A percentile compares a stretch with the other conserved stretches of the same genome.
phyloP scores from a whole-genome alignment of 1,139 yeast species.

The Pichia sp. region DNA sequence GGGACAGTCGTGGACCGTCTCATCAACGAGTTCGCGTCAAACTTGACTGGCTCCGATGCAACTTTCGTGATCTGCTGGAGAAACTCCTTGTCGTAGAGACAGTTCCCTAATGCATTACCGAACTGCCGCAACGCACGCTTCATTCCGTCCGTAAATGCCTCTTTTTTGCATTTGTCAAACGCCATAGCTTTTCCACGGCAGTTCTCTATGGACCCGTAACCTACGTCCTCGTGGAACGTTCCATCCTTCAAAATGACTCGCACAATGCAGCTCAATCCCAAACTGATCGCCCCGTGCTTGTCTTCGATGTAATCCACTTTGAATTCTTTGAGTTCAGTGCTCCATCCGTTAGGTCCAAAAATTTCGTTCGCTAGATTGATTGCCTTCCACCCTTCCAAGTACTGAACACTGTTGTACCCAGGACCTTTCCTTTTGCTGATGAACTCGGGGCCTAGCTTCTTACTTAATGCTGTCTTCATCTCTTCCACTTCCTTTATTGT shows the following conservation, averaged over 20 bases:
- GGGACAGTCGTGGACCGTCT: slow-evolving; percentile 28
- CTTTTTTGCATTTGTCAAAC: slow-evolving; percentile 76
- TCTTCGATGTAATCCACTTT: slow-evolving; percentile 72
- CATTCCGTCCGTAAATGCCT: slow-evolving; percentile 76
- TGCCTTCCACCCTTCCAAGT: slow-evolving; percentile 80
- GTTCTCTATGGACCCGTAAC: slow-evolving; percentile 75
- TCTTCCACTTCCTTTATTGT: slow-evolving; percentile 37
- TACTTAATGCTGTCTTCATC: slow-evolving; percentile 46
- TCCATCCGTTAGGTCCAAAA: slow-evolving; percentile 82
- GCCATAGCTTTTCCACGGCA: slow-evolving; percentile 68
- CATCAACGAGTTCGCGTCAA: slow-evolving; percentile 45
- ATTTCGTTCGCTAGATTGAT: slow-evolving; percentile 73
- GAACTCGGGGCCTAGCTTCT: slow-evolving; percentile 84
- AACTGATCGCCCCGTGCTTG: slow-evolving; percentile 49
- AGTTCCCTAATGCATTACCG: slow-evolving; percentile 77
- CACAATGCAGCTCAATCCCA: slow-evolving; percentile 69
- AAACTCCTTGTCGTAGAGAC: slow-evolving; percentile 68
- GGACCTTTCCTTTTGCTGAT: slow-evolving; percentile 79
- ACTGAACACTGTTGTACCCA: slow-evolving; percentile 63
- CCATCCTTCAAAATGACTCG: slow-evolving; percentile 72
- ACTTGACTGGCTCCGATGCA: slow-evolving; percentile 45
- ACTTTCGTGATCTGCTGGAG: slow-evolving; percentile 53
- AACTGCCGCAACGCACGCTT: slow-evolving; percentile 73
- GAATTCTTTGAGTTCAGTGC: slow-evolving; percentile 59
- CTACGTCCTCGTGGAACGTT: slow-evolving; percentile 74